Percentiles rank a stretch among this genome's conserved stretches.
phyloP scores from a whole-genome alignment of 495 filamentous ascomycete species.

The Penicillium verhagenii region DNA sequence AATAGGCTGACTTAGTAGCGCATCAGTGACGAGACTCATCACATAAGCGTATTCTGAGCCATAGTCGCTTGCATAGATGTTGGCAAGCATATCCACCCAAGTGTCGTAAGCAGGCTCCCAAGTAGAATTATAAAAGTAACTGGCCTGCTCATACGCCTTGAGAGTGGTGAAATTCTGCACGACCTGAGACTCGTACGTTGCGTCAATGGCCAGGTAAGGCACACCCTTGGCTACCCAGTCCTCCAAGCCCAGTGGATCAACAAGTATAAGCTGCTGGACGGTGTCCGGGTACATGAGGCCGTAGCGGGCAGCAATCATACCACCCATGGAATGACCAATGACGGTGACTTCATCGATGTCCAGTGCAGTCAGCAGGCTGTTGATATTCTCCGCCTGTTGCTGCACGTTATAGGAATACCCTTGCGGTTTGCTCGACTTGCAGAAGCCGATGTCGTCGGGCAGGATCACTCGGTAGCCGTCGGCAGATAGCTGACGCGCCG shows the following conservation, averaged over 20 bases:
- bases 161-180: slow-evolving; percentile 5
- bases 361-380: slow-evolving; percentile 14
- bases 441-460: slow-evolving; percentile 20
- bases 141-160: slow-evolving; percentile 9
- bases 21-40: slow-evolving; percentile 13
- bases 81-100: slow-evolving; percentile 15
- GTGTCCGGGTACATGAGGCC: slow-evolving; percentile 15
- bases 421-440: slow-evolving; percentile 21
- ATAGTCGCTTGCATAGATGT: slow-evolving; percentile 13
- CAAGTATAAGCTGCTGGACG: slow-evolving; percentile 16
- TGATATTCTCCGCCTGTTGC: slow-evolving; percentile 15
- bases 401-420: slow-evolving; percentile 17
- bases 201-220: slow-evolving; percentile 8
- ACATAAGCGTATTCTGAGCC: slow-evolving; percentile 14
- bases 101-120: slow-evolving; percentile 17
- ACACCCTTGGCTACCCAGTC: slow-evolving; percentile 18
- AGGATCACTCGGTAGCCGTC: slow-evolving; percentile 17
- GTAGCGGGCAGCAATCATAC: slow-evolving; percentile 18
- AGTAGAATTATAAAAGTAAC: slow-evolving; percentile 11
- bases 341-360: slow-evolving; percentile 12
- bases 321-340: slow-evolving; percentile 20
- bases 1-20: neutral
- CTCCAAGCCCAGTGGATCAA: slow-evolving; percentile 15
- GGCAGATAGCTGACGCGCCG: slow-evolving; percentile 11
- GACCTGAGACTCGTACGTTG: slow-evolving; percentile 7